Evolutionary conservation across 2,329 filamentous ascomycete species (phyloP).

Genomic region (Tolypocladium tropicale): DNA sequence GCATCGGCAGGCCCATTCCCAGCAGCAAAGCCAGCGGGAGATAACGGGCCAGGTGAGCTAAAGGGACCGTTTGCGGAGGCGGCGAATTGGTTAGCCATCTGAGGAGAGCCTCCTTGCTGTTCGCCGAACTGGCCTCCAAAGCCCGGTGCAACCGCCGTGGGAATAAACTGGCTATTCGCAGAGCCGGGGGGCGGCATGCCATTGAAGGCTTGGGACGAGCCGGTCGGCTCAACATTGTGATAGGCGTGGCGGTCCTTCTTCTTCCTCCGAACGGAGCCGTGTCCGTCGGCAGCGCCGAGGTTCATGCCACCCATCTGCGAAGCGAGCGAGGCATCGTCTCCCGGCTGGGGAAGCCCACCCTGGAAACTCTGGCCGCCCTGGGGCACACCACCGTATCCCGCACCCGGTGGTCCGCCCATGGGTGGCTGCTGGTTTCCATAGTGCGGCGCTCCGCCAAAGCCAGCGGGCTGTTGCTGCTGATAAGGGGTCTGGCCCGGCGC

Average conservation of each 20-base stretch:
- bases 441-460: constrained; percentile 14
- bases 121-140: constrained; percentile 35
- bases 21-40: constrained; percentile 14
- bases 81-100: constrained; percentile 48
- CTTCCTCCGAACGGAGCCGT: constrained; percentile 52
- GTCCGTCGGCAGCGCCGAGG: constrained; percentile 37
- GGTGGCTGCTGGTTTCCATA: constrained; percentile 2
- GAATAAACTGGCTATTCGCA: constrained; percentile 31
- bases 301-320: constrained; percentile 72
- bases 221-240: constrained; percentile 68
- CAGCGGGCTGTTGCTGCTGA: constrained; percentile 27
- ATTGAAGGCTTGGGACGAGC: constrained; percentile 59
- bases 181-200: constrained; percentile 51
- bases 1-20: constrained; percentile 15
- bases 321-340: constrained; percentile 42
- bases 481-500: constrained; percentile 44
- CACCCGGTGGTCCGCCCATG: neutral
- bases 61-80: constrained; percentile 40
- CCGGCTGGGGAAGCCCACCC: constrained; percentile 17
- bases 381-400: constrained; percentile 15
- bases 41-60: constrained; percentile 12
- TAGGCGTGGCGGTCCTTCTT: constrained; percentile 96
- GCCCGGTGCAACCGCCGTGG: constrained; percentile 17
- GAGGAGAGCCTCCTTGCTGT: constrained; percentile 31
- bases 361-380: constrained; percentile 19